These are phyloP conservation scores for Syncephalis fuscata DNA, from an alignment of 371 early-diverging fungal genomes.

Conservation along the genomic window DNA sequence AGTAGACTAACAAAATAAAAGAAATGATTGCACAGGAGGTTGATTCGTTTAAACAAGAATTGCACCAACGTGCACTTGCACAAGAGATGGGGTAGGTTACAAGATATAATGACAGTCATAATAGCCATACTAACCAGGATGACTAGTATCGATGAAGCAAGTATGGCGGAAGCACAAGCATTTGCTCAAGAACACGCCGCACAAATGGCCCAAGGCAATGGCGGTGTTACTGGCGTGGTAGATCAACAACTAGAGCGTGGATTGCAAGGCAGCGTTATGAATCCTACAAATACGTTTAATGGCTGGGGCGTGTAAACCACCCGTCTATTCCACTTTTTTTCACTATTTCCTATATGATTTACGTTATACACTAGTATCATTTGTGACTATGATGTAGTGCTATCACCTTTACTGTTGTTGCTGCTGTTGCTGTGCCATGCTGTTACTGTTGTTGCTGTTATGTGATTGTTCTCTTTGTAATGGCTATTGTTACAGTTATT, in stretches of 20 bases:
- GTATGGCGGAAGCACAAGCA: slow-evolving; percentile 12
- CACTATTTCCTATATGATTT: too few relatives aligned
- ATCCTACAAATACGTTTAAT: neutral
- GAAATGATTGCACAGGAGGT: slow-evolving; percentile 83
- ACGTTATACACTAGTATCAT: too few relatives aligned
- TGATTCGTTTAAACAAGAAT: slow-evolving; percentile 31
- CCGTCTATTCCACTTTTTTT: too few relatives aligned
- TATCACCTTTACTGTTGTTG: too few relatives aligned
- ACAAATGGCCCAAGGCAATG: slow-evolving; percentile 16
- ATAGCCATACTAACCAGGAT: slow-evolving; percentile 7
- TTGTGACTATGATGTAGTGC: too few relatives aligned
- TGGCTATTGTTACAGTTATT: too few relatives aligned
- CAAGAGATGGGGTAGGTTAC: neutral
- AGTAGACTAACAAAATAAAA: slow-evolving; percentile 7
- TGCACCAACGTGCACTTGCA: neutral
- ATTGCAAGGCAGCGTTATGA: slow-evolving; percentile 19
- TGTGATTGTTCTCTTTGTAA: too few relatives aligned
- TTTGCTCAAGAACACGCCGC: slow-evolving; percentile 6
- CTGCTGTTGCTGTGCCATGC: too few relatives aligned
- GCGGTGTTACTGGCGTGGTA: slow-evolving; percentile 9
- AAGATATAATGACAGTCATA: neutral
- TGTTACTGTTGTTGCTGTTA: too few relatives aligned
- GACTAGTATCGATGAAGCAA: slow-evolving; percentile 9
- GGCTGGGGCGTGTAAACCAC: too few relatives aligned
- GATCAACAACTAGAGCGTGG: slow-evolving; percentile 38